Percentiles rank a stretch among this genome's conserved stretches.
Conservation (phyloP, 2,329 filamentous ascomycete species). For the Colletotrichum echinochloae region DNA sequence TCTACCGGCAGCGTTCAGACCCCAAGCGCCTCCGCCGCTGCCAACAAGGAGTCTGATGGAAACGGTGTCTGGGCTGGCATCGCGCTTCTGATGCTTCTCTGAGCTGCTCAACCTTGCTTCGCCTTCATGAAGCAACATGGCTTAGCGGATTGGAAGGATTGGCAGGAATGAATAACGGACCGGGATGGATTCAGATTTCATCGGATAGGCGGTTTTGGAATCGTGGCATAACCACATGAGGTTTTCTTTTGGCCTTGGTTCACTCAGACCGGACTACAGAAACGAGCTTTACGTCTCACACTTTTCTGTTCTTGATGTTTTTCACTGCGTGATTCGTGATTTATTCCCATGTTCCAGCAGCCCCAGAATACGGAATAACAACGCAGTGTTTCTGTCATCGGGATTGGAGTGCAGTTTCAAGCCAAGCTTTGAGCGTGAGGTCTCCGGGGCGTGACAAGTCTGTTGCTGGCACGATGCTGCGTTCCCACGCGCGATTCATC, state of each 20-base stretch:
- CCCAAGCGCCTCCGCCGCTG: not conserved
- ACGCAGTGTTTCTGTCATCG: not conserved
- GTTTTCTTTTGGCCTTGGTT: not conserved
- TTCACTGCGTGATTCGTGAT: not conserved
- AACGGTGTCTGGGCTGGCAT: not conserved
- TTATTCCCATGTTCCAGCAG: not conserved
- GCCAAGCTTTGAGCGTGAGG: not conserved
- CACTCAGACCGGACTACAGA: not conserved
- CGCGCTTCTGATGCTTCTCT: conserved; percentile 4
- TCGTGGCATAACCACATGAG: not conserved
- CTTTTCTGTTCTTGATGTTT: not conserved
- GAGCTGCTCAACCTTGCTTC: not conserved
- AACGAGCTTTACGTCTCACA: conserved; percentile 1
- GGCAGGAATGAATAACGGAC: not conserved
- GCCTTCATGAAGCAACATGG: not conserved
- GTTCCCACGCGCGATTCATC: not conserved
- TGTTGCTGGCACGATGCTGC: not conserved
- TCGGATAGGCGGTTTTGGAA: conserved; percentile 6
- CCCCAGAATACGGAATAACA: not conserved
- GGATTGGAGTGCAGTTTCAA: not conserved
- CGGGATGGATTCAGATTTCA: not conserved
- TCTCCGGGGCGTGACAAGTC: not conserved
- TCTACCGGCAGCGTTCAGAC: not conserved
- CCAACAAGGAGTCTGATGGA: not conserved
- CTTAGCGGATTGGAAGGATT: not conserved